These are phyloP conservation scores for Beta corolliflora DNA, from an alignment of 179 eudicot genomes.

Conservation along the genomic window DNA sequence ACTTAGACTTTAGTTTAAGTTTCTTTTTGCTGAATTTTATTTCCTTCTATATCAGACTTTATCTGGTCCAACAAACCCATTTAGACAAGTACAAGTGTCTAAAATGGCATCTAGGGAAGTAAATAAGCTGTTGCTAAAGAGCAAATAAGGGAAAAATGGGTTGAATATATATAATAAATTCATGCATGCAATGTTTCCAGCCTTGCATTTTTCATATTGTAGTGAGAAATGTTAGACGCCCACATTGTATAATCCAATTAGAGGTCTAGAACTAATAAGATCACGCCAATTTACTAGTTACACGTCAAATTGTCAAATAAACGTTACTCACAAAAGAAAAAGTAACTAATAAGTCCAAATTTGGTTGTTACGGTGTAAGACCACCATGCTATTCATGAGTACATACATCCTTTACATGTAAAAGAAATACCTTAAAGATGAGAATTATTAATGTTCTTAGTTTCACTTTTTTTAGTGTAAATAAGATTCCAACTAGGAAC, in stretches of 20 bases:
- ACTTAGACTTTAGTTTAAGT: not conserved
- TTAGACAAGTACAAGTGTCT: slow-evolving; percentile 23
- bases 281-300: not conserved
- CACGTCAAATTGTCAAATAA: not conserved
- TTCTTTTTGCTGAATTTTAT: not conserved
- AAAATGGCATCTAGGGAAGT: slow-evolving; percentile 24
- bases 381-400: slow-evolving; percentile 12
- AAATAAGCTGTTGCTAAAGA: slow-evolving; percentile 20
- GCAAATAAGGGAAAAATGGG: slow-evolving; percentile 17
- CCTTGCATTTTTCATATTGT: slow-evolving; percentile 14
- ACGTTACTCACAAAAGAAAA: slow-evolving; percentile 16
- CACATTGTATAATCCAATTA: slow-evolving; percentile 12
- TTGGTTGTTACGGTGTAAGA: slow-evolving; percentile 2
- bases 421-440: not conserved
- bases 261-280: not conserved
- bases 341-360: not conserved
- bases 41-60: not conserved
- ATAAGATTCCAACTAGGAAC: too few species aligned
- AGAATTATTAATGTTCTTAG: too few species aligned
- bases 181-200: slow-evolving; percentile 27
- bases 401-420: not conserved
- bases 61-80: slow-evolving; percentile 23
- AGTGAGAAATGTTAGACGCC: slow-evolving; percentile 1
- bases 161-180: slow-evolving; percentile 13
- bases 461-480: too few species aligned